Evolutionary conservation across 2,329 filamentous ascomycete genomes (phyloP).

Genomic region (Grosmannia huntii): DNA sequence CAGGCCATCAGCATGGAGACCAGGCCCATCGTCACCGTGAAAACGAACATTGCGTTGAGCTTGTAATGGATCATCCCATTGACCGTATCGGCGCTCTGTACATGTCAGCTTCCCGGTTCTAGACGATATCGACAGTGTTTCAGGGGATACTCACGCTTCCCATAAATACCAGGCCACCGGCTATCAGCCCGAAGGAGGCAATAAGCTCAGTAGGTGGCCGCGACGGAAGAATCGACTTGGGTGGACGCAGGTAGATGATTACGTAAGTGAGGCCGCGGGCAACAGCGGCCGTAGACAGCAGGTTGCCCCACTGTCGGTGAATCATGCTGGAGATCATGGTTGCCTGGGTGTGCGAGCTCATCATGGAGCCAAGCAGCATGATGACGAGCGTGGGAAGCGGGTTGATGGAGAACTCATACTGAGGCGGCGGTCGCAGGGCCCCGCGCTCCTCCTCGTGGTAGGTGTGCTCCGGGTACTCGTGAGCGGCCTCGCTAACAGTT

Average conservation of each 20-base stretch:
- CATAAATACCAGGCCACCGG: constrained; percentile 88
- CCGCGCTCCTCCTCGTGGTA: constrained; percentile 33
- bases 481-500: constrained; percentile 26
- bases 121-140: not conserved
- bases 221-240: constrained; percentile 65
- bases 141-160: constrained; percentile 50
- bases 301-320: constrained; percentile 83
- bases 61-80: constrained; percentile 62
- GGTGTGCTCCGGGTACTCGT: constrained; percentile 18
- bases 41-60: constrained; percentile 85
- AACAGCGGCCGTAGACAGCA: constrained; percentile 70
- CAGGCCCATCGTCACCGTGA: constrained; percentile 76
- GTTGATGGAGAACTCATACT: constrained; percentile 69
- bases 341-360: constrained; percentile 79
- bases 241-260: constrained; percentile 65
- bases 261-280: constrained; percentile 71
- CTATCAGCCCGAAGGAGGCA: constrained; percentile 71
- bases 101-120: not conserved
- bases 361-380: constrained; percentile 80
- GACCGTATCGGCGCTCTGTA: constrained; percentile 61
- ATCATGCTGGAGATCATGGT: constrained; percentile 83
- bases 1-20: constrained; percentile 78
- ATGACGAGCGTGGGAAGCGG: constrained; percentile 81
- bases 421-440: constrained; percentile 44
- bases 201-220: constrained; percentile 86